phyloP scores from a whole-genome alignment of 345 rosid genomes.

The Dipteronia dyeriana region DNA sequence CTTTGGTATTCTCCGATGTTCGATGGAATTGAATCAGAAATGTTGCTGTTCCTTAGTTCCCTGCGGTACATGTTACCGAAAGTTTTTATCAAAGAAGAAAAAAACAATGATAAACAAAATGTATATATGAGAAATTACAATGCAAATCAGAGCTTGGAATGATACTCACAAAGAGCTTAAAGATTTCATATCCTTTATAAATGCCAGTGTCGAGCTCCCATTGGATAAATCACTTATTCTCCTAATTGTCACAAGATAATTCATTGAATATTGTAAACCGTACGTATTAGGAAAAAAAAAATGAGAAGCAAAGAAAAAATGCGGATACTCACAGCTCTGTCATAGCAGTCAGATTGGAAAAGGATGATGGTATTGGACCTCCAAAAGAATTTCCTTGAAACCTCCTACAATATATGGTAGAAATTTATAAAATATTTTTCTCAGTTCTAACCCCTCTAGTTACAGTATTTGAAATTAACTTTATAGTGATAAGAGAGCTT shows the following conservation, averaged over 20 bases:
- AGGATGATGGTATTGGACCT: constrained; percentile 66
- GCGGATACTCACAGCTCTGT: constrained; percentile 53
- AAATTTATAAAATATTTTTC: constrained; percentile 7
- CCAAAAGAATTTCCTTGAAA: constrained; percentile 64
- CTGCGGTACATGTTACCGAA: constrained; percentile 31
- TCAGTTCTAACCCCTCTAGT: neutral
- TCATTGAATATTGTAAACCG: neutral
- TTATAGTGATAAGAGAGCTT: neutral
- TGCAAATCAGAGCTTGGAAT: constrained; percentile 6
- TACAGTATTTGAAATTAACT: neutral
- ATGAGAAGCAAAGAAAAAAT: neutral
- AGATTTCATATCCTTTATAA: constrained; percentile 51
- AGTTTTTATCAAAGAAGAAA: neutral
- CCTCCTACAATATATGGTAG: constrained; percentile 44
- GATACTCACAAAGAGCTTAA: constrained; percentile 50
- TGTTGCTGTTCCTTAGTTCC: constrained; percentile 51
- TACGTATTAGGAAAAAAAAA: neutral
- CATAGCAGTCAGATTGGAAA: constrained; percentile 44
- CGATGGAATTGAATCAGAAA: constrained; percentile 60
- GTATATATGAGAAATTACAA: neutral
- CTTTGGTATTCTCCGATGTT: constrained; percentile 47
- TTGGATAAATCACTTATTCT: constrained; percentile 65
- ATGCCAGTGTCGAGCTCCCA: constrained; percentile 52
- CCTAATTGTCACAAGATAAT: constrained; percentile 30
- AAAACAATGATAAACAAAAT: neutral